These are phyloP conservation scores for Collybia sordida DNA, from an alignment of 768 basidiomycete genomes.

Conservation along the genomic window DNA sequence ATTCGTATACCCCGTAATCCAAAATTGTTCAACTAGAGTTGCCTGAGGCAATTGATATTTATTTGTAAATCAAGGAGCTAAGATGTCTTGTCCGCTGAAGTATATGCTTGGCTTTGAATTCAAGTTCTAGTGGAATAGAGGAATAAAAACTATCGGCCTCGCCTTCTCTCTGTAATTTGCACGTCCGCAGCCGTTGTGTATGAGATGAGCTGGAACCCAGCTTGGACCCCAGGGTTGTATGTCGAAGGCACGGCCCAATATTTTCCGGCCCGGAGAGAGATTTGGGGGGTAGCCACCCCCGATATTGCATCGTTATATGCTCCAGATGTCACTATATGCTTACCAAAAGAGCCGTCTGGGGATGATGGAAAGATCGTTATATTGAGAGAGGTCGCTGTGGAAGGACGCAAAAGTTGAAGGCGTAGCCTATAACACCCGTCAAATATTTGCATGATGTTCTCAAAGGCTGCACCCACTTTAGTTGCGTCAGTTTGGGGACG, in stretches of 20 bases:
- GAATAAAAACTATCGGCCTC: too few species aligned
- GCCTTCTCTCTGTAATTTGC: too few species aligned
- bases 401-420: constrained; percentile 55
- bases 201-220: constrained; percentile 58
- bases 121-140: too few species aligned
- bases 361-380: constrained; percentile 53
- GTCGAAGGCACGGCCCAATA: constrained; percentile 79
- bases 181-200: constrained; percentile 39
- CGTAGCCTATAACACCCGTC: constrained; percentile 52
- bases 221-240: constrained; percentile 57
- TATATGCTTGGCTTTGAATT: too few species aligned
- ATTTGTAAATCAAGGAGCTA: too few species aligned
- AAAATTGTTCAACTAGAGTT: too few species aligned
- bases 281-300: constrained; percentile 63
- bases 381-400: constrained; percentile 51
- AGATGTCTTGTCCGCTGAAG: too few species aligned
- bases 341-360: constrained; percentile 26
- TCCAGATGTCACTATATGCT: constrained; percentile 67
- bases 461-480: constrained; percentile 49
- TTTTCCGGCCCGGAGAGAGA: constrained; percentile 54
- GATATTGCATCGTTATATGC: constrained; percentile 74
- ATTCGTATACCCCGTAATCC: too few species aligned
- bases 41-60: too few species aligned
- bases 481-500: constrained; percentile 47
- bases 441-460: background rate